phyloP scores from a whole-genome alignment of 1,284 basidiomycete genomes.

The Boletus smithii region DNA sequence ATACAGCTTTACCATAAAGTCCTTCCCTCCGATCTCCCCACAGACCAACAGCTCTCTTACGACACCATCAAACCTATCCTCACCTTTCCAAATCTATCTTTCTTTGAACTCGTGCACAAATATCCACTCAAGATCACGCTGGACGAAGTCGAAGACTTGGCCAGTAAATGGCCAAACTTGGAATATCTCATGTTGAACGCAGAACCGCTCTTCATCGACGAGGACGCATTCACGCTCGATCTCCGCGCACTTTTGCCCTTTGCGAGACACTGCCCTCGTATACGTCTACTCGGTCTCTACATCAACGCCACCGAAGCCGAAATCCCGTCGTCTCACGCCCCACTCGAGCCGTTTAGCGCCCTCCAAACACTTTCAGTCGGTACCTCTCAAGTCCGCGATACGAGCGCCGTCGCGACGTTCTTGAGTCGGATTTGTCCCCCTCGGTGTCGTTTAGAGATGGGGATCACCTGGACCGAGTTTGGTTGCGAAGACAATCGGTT shows the following conservation, averaged over 20 bases:
- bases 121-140: conserved; percentile 47
- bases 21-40: conserved; percentile 13
- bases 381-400: conserved; percentile 43
- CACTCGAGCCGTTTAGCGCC: conserved; percentile 37
- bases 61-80: conserved; percentile 50
- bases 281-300: conserved; percentile 52
- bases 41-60: conserved; percentile 40
- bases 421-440: conserved; percentile 49
- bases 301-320: conserved; percentile 32
- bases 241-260: conserved; percentile 52
- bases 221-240: conserved; percentile 38
- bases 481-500: conserved; percentile 20
- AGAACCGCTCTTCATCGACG: conserved; percentile 45
- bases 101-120: conserved; percentile 53
- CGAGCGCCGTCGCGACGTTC: conserved; percentile 47
- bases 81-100: conserved; percentile 41
- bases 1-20: conserved; percentile 35
- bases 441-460: conserved; percentile 39
- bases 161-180: conserved; percentile 47
- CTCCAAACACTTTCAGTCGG: conserved; percentile 47
- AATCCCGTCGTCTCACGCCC: conserved; percentile 30
- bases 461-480: conserved; percentile 41
- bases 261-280: conserved; percentile 50
- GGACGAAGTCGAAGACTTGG: conserved; percentile 48
- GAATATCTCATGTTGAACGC: conserved; percentile 48